These are phyloP conservation scores for Trichoderma brevicompactum DNA, from an alignment of 2,329 filamentous ascomycete genomes.

Conservation along the genomic window DNA sequence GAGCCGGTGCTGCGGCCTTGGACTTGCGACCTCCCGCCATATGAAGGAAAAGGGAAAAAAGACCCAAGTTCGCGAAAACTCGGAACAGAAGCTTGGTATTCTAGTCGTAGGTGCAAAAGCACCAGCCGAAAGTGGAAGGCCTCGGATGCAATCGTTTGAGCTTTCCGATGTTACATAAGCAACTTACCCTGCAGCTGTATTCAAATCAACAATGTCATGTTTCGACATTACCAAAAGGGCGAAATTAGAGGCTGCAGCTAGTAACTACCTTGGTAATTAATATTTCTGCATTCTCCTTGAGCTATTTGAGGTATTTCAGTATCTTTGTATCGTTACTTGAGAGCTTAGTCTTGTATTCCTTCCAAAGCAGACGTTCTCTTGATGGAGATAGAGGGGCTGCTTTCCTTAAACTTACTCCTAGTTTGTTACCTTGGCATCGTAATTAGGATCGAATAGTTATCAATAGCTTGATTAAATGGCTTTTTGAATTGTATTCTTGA, in stretches of 20 bases:
- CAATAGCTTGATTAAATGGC: too few relatives aligned
- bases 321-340: too few relatives aligned
- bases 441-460: too few relatives aligned
- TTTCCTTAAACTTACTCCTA: too few relatives aligned
- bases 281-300: background rate
- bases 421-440: too few relatives aligned
- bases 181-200: constrained; percentile 2
- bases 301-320: too few relatives aligned
- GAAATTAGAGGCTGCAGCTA: background rate
- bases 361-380: too few relatives aligned
- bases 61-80: constrained; percentile 12
- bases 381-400: too few relatives aligned
- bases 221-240: background rate
- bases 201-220: background rate
- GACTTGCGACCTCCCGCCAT: constrained; percentile 58
- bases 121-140: constrained; percentile 7
- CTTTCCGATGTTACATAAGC: background rate
- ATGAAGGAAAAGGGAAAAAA: constrained; percentile 1
- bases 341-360: too few relatives aligned
- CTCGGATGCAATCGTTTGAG: background rate
- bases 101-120: constrained; percentile 5
- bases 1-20: constrained; percentile 54
- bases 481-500: too few relatives aligned
- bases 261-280: background rate
- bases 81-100: constrained; percentile 13